phyloP scores from a whole-genome alignment of 1,284 basidiomycete species.

The Prillingera fragicola region DNA sequence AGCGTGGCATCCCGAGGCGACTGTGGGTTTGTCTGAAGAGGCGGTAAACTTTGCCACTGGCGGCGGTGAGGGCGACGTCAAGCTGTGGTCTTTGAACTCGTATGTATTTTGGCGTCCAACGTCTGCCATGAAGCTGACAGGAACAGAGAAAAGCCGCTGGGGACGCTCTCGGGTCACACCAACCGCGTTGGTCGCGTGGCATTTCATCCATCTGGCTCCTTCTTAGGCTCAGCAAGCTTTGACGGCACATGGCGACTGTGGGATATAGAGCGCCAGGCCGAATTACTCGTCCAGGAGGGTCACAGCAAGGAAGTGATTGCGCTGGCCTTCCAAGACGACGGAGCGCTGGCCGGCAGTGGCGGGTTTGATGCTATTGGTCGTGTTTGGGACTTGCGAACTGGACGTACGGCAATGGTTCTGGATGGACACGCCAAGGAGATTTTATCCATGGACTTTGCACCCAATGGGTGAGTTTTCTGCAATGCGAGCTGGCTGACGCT shows the following conservation, averaged over 20 bases:
- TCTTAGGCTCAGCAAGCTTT: slow-evolving; percentile 90
- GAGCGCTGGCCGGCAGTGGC: slow-evolving; percentile 63
- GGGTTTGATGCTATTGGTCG: slow-evolving; percentile 95
- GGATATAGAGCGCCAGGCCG: slow-evolving; percentile 76
- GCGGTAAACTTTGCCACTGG: slow-evolving; percentile 84
- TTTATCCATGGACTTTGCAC: slow-evolving; percentile 84
- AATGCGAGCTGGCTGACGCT: slow-evolving; percentile 1
- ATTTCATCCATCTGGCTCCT: slow-evolving; percentile 91
- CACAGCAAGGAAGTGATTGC: slow-evolving; percentile 96
- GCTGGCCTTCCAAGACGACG: slow-evolving; percentile 92
- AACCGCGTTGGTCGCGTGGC: slow-evolving; percentile 87
- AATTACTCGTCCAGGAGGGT: slow-evolving; percentile 87
- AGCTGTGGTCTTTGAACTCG: slow-evolving; percentile 85
- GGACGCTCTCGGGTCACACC: slow-evolving; percentile 79
- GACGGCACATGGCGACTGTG: slow-evolving; percentile 99
- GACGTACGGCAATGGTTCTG: slow-evolving; percentile 93
- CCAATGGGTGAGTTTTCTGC: slow-evolving; percentile 67
- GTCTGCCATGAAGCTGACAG: background rate
- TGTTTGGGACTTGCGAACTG: slow-evolving; percentile 94
- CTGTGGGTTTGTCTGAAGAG: slow-evolving; percentile 64
- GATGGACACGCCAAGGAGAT: slow-evolving; percentile 96
- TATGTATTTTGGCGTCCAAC: slow-evolving; percentile 43
- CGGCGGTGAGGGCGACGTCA: slow-evolving; percentile 76
- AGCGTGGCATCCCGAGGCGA: slow-evolving; percentile 95
- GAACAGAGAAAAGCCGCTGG: slow-evolving; percentile 67